Conservation (phyloP, 495 filamentous ascomycete genomes). For the Tuber borchii region DNA sequence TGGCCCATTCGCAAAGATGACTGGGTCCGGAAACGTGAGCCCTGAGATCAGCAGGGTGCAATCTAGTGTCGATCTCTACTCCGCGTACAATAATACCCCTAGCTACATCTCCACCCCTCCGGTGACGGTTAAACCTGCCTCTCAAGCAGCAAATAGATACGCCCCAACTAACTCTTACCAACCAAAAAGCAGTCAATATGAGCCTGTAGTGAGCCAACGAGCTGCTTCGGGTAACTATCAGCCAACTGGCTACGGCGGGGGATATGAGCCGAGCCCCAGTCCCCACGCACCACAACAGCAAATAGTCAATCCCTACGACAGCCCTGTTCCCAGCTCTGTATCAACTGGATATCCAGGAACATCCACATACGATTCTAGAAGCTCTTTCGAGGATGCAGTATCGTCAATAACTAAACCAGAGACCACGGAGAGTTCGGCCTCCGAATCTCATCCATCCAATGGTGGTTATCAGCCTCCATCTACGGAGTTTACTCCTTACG, state of each 20-base stretch:
- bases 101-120: constrained; percentile 16
- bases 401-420: constrained; percentile 12
- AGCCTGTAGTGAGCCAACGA: constrained; percentile 19
- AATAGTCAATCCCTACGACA: constrained; percentile 26
- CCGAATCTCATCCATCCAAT: background rate
- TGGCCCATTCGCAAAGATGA: constrained; percentile 75
- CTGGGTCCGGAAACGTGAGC: constrained; percentile 53
- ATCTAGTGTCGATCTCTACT: constrained; percentile 71
- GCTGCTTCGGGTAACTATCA: constrained; percentile 27
- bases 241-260: constrained; percentile 11
- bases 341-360: constrained; percentile 16
- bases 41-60: constrained; percentile 76
- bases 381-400: constrained; percentile 26
- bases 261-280: constrained; percentile 27
- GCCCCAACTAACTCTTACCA: constrained; percentile 32
- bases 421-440: constrained; percentile 19
- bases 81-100: constrained; percentile 34
- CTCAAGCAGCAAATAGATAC: constrained; percentile 21
- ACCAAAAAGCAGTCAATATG: constrained; percentile 16
- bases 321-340: constrained; percentile 19
- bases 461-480: constrained; percentile 48
- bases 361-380: constrained; percentile 23
- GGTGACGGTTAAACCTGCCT: constrained; percentile 16
- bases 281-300: constrained; percentile 26
- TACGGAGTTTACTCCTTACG: constrained; percentile 44